Evolutionary conservation across 2,329 filamentous ascomycete genomes (phyloP).

Genomic region (Cladophialophora psammophila): DNA sequence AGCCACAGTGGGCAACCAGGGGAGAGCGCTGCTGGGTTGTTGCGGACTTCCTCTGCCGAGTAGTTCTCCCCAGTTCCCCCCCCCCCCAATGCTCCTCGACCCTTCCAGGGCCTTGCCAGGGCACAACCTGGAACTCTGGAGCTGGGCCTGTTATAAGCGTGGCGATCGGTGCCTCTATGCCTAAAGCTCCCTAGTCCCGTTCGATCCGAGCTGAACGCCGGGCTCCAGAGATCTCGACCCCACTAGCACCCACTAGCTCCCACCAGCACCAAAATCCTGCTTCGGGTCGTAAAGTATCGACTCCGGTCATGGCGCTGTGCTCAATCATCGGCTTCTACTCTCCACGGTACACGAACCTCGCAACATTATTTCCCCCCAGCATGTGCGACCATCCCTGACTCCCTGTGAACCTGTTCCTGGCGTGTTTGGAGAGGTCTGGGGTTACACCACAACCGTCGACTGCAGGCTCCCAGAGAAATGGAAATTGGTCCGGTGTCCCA

Average conservation of each 20-base stretch:
- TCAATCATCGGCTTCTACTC: background rate
- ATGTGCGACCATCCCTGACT: background rate
- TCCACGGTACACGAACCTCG: background rate
- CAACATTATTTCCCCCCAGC: background rate
- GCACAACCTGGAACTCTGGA: conserved; percentile 4
- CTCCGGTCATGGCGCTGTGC: background rate
- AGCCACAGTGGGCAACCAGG: conserved; percentile 12
- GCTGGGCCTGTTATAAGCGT: conserved; percentile 3
- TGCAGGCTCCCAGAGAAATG: conserved; percentile 15
- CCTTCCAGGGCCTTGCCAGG: background rate
- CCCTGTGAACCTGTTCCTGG: background rate
- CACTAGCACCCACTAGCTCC: conserved; percentile 21
- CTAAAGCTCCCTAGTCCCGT: conserved; percentile 16
- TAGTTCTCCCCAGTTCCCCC: too few species aligned
- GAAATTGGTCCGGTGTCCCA: conserved; percentile 23
- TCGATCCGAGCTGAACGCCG: conserved; percentile 28
- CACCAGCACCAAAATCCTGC: conserved; percentile 22
- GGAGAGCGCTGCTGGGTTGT: background rate
- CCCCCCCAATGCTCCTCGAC: background rate
- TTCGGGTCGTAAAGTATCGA: conserved; percentile 1
- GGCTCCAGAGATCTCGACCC: conserved; percentile 8
- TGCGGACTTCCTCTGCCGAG: background rate
- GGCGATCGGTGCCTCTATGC: conserved; percentile 18
- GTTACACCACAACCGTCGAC: conserved; percentile 3
- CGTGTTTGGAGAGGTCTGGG: conserved; percentile 1